phyloP scores from a whole-genome alignment of 108 stramenopile species.

The Skeletonema grethae region DNA sequence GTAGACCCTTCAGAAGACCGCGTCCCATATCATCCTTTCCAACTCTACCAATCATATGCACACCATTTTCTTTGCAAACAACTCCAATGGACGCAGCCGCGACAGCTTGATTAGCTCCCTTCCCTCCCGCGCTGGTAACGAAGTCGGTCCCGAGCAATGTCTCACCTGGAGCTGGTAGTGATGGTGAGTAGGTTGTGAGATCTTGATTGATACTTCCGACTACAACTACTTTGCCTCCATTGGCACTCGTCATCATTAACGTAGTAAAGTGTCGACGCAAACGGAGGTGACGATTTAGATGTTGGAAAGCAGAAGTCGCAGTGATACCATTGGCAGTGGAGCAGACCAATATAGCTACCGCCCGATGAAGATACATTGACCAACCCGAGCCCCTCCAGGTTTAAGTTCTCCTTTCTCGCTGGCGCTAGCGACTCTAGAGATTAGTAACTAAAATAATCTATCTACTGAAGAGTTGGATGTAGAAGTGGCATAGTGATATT shows the following conservation, averaged over 20 bases:
- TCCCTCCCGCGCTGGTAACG: conserved; percentile 79
- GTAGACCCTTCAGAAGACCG: conserved; percentile 51
- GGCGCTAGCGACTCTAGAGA: no score
- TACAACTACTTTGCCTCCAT: conserved; percentile 59
- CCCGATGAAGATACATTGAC: not conserved
- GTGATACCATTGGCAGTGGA: not conserved
- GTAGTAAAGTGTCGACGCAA: not conserved
- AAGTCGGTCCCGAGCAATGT: conserved; percentile 85
- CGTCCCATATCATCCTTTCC: conserved; percentile 74
- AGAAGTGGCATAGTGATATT: no score
- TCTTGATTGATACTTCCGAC: conserved; percentile 86
- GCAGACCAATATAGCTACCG: not conserved
- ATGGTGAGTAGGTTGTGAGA: conserved; percentile 59
- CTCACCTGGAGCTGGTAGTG: conserved; percentile 73
- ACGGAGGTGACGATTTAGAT: not conserved
- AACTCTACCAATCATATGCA: conserved; percentile 81
- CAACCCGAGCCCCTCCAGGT: no score
- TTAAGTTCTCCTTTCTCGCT: no score
- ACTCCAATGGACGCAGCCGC: conserved; percentile 75
- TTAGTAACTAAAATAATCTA: no score
- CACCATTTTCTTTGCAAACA: conserved; percentile 39
- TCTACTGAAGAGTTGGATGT: no score
- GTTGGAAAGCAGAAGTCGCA: not conserved
- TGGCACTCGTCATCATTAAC: not conserved
- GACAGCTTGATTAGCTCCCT: conserved; percentile 93